Evolutionary conservation across 805 yeast genomes (phyloP), one percentile per base, ranked within the genome.

Genomic region (Dipodascopsis uninucleata): DNA sequence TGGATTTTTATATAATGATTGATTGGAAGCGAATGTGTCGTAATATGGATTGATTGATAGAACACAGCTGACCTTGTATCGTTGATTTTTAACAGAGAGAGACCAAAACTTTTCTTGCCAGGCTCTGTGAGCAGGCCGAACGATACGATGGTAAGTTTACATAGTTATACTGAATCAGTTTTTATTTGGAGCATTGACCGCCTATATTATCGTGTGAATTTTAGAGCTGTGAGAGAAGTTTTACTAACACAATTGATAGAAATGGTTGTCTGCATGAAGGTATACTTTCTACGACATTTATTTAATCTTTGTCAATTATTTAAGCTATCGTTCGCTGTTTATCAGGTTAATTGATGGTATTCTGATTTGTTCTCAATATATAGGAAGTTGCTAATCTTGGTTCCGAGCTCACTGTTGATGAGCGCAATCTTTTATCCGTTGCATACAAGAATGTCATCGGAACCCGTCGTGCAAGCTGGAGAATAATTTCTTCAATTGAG

Each of bases 401-500:
- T 47, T 53, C 61, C 72, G 98, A 93, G 71, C 76, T 90, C 61
- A 82, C 96, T 35, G 97, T 93, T 55, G 98, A 90, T 76, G 98
- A 90, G 76, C 90, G 98, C 71, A 90, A 90, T 74, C 78, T 90
- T 60, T 79, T 90, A 61, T 86, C 96, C 22, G 98, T 90, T 60
- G 98, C 98, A 54, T 90, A 93, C 80, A 90, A 90, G 75, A 90
- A 90, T 65, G 98, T 93, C 47, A 90, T 90, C 68, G 98, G 98
- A 66, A 96, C 97, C 53, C 90, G 97, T 67, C 93, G 98, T 74
- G 98, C 98, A 54, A 88, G 97, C 44, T 90, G 98, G 98, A 87
- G 98, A 81, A 89, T 93, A 66, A 97, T 93, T 45, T 88, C 97
- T 39, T 88, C 97, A 41, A 90, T 93, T 63, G 98, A 90, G 75